phyloP scores from a whole-genome alignment of 78 protist species.

The Planoprotostelium fungivorum region DNA sequence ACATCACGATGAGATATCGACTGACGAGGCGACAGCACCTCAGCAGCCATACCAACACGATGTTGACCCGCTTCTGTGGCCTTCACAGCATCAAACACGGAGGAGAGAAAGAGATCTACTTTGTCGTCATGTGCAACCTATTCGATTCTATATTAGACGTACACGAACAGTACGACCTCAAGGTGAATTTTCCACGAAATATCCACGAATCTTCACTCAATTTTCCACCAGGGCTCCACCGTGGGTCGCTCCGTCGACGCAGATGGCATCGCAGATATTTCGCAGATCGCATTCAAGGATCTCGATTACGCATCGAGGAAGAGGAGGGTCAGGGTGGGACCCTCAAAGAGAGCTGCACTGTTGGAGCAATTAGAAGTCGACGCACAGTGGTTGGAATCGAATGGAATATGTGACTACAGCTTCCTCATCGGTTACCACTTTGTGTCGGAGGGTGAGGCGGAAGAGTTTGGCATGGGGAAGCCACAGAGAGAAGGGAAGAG shows the following conservation, averaged over 20 bases:
- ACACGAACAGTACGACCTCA: slow-evolving; percentile 48
- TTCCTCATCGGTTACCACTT: slow-evolving; percentile 42
- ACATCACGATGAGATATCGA: neutral
- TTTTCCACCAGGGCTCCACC: slow-evolving; percentile 28
- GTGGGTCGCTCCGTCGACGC: slow-evolving; percentile 6
- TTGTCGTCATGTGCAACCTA: slow-evolving; percentile 43
- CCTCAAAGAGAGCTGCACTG: slow-evolving; percentile 37
- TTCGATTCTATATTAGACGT: slow-evolving; percentile 35
- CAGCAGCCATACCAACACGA: neutral
- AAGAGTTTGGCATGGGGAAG: slow-evolving; percentile 16
- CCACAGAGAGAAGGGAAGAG: neutral
- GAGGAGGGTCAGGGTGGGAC: slow-evolving; percentile 22
- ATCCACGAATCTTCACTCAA: neutral
- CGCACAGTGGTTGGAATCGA: slow-evolving; percentile 28
- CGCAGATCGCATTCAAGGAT: slow-evolving; percentile 34
- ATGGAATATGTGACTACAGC: slow-evolving; percentile 58
- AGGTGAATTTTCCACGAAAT: slow-evolving; percentile 3
- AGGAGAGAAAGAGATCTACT: slow-evolving; percentile 9
- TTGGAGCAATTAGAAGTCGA: slow-evolving; percentile 55
- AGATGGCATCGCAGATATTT: slow-evolving; percentile 5
- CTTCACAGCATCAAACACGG: neutral
- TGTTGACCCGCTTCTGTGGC: neutral
- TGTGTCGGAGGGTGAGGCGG: slow-evolving; percentile 23
- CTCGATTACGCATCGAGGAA: slow-evolving; percentile 10
- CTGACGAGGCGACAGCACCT: neutral